A percentile compares a stretch with the other conserved stretches of the same genome.
phyloP scores from a whole-genome alignment of 2,329 filamentous ascomycete species.

The Dactylellina sp. region DNA sequence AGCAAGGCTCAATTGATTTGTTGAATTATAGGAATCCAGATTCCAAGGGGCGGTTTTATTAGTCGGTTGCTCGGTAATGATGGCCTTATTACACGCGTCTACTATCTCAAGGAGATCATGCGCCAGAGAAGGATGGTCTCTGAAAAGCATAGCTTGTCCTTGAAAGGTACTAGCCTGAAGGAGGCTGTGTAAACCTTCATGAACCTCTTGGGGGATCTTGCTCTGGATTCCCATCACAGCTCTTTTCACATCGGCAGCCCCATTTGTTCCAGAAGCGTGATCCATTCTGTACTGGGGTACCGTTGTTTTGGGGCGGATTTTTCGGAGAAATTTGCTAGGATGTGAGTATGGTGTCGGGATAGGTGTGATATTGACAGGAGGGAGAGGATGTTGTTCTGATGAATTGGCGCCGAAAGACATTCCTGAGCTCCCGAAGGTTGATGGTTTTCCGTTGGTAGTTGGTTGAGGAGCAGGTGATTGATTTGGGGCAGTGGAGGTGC shows the following conservation, averaged over 20 bases:
- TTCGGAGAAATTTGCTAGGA: constrained; percentile 21
- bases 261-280: not conserved
- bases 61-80: not conserved
- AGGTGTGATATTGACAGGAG: constrained; percentile 58
- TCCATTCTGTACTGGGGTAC: not conserved
- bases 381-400: constrained; percentile 54
- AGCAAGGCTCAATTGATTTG: not conserved
- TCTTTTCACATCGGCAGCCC: constrained; percentile 2
- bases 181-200: constrained; percentile 10
- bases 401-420: constrained; percentile 54
- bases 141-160: not conserved
- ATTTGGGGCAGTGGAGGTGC: constrained; percentile 56
- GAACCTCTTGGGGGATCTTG: constrained; percentile 18
- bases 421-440: constrained; percentile 27
- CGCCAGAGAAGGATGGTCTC: constrained; percentile 14
- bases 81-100: constrained; percentile 8
- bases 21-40: not conserved
- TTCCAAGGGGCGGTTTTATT: not conserved
- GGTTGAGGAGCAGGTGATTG: constrained; percentile 60
- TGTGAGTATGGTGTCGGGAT: constrained; percentile 59
- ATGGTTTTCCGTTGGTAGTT: constrained; percentile 27
- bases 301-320: not conserved
- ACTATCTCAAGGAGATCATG: constrained; percentile 18
- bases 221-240: constrained; percentile 30
- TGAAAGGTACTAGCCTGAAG: constrained; percentile 15